Evolutionary conservation across 805 yeast species (phyloP), one percentile per base, ranked within the genome.

Genomic region (Ogataea haglerorum): DNA sequence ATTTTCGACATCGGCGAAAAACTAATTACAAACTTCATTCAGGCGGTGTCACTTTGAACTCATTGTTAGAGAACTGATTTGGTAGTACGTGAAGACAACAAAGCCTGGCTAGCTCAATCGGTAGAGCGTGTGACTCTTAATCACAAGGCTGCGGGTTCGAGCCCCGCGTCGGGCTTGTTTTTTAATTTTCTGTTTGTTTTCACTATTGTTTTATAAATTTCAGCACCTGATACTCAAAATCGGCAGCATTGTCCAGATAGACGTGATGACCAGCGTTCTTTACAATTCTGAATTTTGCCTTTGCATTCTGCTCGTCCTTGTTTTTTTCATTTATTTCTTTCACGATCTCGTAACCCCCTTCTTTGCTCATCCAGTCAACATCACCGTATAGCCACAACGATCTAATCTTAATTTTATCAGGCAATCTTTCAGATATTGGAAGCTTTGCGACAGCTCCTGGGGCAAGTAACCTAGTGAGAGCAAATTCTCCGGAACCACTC

Each of bases 301-400:
- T 34, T 2, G 47, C 42, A 10, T 13, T 14, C 12, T 37, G 30
- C 2, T 48, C 42, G 19, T 43, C 48, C 24, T 42, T 43, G 30
- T 47, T 48, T 12, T 42, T 25, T 40, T 50, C 23, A 44, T 61
- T 60, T 34, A 69, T 59, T 33, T 59, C 60, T 10, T 64, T 55
- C 12, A 66, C 69, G 38, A 68, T 64, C 27, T 70, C 64, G 28
- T 64, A 56, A 2, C 88, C 88, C 10, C 82, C 84, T 33, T 67
- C 70, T 38, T 69, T 74, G 45, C 76, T 75, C 87, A 81, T 81
- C 88, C 88, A 81, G 57, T 81, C 88, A 27, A 60, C 64, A 44
- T 80, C 85, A 8, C 88, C 88, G 51, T 81, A 81, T 17, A 80
- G 46, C 81, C 84, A 78, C 22, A 78, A 57, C 1, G 78, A 67